Evolutionary conservation across 1,284 basidiomycete genomes (phyloP), one percentile per base, ranked within the genome.

Genomic region (Marasmius fiardii): DNA sequence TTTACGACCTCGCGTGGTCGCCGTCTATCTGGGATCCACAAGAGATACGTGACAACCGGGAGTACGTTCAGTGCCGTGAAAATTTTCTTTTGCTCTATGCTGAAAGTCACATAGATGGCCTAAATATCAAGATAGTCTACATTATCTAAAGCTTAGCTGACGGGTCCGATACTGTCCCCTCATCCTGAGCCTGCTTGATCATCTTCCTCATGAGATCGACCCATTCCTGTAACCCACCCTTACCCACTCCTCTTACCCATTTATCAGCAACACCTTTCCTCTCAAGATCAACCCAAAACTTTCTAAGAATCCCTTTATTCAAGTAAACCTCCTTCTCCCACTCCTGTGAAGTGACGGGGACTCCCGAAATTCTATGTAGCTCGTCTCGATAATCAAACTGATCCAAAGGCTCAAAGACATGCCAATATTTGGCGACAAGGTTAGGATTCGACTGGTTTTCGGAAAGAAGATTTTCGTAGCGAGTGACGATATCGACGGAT

Each of bases 331-430:
- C 78, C 59, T 75, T 73, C 59, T 82, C 79, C 88, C 88, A 90
- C 23, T 67, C 71, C 10, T n/a, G 34, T 31, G 61, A 57, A 2
- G 41, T 48, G 14, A 28, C 37, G 10, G 55, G 33, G 53, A 58
- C 61, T 12, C 59, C 70, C 0, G 76, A 74, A 60, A 88, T 80
- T 4, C 70, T 71, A 51, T 79, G 75, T 54, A 92, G 66, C 39
- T 71, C 71, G 55, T 87, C 82, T 18, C 85, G 78, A 65, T 92
- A 90, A n/a, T 78, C 73, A 67, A 83, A 91, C 63, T 88, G 86
- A 53, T 85, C 80, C 53, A 69, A 58, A 41, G 39, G 39, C 2
- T 68, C 69, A 60, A 88, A 76, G 12, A 70, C 68, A 65, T 81
- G 76, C 85, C 85, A 91, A 20, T 65, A 64, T 55, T 78, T 79